Conservation (phyloP, 495 filamentous ascomycete genomes). For the Clohesyomyces aquaticus region DNA sequence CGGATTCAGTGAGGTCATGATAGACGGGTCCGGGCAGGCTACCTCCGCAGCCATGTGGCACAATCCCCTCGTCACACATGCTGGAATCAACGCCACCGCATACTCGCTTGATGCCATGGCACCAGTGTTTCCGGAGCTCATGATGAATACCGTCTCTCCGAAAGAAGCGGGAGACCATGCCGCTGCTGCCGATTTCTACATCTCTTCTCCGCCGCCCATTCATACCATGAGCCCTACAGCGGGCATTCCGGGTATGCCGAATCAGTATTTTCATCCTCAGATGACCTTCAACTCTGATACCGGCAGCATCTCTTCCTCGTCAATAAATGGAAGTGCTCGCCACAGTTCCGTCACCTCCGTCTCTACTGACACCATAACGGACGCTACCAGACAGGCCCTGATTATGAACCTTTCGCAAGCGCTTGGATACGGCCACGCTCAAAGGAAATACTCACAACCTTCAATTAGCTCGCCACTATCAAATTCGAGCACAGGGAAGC, state of each 20-base stretch:
- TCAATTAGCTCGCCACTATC: conserved; percentile 68
- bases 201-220: conserved; percentile 40
- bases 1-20: conserved; percentile 88
- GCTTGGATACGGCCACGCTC: conserved; percentile 62
- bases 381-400: conserved; percentile 88
- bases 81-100: conserved; percentile 60
- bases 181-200: conserved; percentile 40
- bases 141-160: conserved; percentile 40
- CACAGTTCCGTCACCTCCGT: conserved; percentile 67
- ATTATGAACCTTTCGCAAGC: conserved; percentile 79
- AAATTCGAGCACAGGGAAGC: conserved; percentile 51
- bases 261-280: conserved; percentile 55
- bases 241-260: conserved; percentile 44
- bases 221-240: conserved; percentile 35
- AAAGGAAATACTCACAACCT: conserved; percentile 78
- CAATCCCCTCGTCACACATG: conserved; percentile 64
- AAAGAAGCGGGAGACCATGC: conserved; percentile 41
- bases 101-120: conserved; percentile 63
- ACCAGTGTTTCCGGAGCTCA: conserved; percentile 43
- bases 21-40: conserved; percentile 69
- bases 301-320: conserved; percentile 59
- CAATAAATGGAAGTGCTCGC: conserved; percentile 64
- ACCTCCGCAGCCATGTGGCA: conserved; percentile 65
- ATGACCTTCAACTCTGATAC: conserved; percentile 64
- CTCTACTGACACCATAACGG: conserved; percentile 83